Evolutionary conservation across 176 grass and related monocot genomes (phyloP), one percentile per base, ranked within the genome.

Genomic region (Cocos nucifera): DNA sequence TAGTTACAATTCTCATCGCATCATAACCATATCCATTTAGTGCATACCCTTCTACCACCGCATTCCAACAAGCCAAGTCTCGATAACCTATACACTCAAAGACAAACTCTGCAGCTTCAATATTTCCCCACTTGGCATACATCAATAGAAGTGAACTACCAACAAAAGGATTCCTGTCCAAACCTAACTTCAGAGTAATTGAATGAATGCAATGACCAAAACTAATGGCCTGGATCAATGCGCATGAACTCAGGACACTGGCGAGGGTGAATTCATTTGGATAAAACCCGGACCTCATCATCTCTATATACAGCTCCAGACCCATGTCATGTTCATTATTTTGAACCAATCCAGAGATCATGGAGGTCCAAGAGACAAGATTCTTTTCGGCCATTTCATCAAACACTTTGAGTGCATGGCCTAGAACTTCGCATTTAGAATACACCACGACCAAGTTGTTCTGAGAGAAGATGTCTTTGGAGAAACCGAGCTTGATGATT

Each of bases 201-300:
- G 54, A 65, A 21, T 88, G 85, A 50, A 88, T 68, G 0, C 59
- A 76, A 4, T 15, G 0, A 56, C 76, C 72, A 18, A 83, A 62
- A 19, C 69, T 73, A 4, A 7, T 48, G 17, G 25, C 19, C 3
- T 19, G 24, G 27, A 19, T 1, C 16, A 65, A 64, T 1, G 22
- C 53, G 15, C 76, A 79, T 12, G 58, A 55, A 21, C 78, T 35
- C 21, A 88, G 20, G 18, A 62, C 12, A 22, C 68, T 58, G 0
- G 80, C 64, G 0, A 88, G 64, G 17, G 75, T 20, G 19, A 88
- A 88, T 68, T 88, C 85, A 25, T 80, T 83, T 1, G 79, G 76
- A 51, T 10, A 51, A 64, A 88, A 22, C 2, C 85, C 80, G 6
- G 16, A 59, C 20, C 64, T 73, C 4, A 73, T 3, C 85, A 88